Evolutionary conservation across 805 yeast species (phyloP), one percentile per base, ranked within the genome.

Genomic region (Spathaspora passalidarum): DNA sequence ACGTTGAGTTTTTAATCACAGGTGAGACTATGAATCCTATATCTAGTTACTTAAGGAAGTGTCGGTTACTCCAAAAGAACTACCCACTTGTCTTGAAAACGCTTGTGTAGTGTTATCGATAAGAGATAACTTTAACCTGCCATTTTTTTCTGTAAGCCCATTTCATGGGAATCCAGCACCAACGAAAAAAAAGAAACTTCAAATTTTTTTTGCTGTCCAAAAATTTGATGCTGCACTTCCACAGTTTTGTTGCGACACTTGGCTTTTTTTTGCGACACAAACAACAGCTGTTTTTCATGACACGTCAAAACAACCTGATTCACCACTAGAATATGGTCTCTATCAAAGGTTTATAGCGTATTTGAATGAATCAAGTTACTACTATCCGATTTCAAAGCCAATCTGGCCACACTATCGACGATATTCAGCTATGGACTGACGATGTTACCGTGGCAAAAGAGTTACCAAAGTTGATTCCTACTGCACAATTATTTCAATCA

Each of bases 371-470:
- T n/a, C 38, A 19, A 19, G 23, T 36, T 20, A 17, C 22, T 11
- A 17, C 22, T 8, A 20, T 20, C 6, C 21, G 22, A 20, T 36
- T 36, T 8, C 14, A 36, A n/a, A 36, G 23, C n/a, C 21, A 36
- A 19, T 19, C 38, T 19, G 38, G 23, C 14, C 6, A 18, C 21
- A 20, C 39, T 11, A 34, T 56, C 10, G 48, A 49, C 2, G 66
- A 56, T 48, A 45, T 63, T 18, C 66, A 63, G 37, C 40, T 60
- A 40, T 57, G 63, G 65, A 34, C 41, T 21, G 47, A 40, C 17
- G 39, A 39, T 18, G 4, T 5, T 11, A 14, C 21, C 3, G 6
- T 38, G 36, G 34, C 39, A 37, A n/a, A n/a, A 39, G 10, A 26
- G 21, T 18, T 40, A 41, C 29, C 26, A 23, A 26, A 42, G n/a